Conservation (phyloP, 164 flowering plant species). For the Aristolochia californica region DNA sequence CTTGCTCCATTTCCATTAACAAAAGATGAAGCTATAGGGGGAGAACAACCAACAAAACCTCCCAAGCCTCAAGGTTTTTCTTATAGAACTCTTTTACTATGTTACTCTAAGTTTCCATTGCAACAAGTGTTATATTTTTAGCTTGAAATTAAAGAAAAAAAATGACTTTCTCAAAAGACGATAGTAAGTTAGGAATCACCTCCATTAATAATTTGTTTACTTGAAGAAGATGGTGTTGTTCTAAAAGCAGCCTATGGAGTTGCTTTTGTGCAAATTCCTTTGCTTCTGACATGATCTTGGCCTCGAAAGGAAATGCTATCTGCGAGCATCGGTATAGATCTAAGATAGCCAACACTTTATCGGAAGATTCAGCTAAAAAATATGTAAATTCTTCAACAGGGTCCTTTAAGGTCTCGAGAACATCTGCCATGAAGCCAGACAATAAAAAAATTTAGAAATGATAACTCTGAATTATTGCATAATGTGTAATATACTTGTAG, state of each 20-base stretch:
- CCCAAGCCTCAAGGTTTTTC: too few relatives aligned
- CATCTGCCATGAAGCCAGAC: conserved; percentile 1
- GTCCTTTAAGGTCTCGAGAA: not conserved
- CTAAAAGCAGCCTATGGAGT: not conserved
- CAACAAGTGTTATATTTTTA: too few relatives aligned
- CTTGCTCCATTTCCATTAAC: too few relatives aligned
- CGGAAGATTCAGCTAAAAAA: not conserved
- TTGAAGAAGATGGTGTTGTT: not conserved
- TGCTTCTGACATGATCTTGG: conserved; percentile 2
- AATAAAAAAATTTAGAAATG: not conserved
- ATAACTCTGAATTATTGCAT: too few relatives aligned
- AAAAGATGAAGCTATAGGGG: too few relatives aligned
- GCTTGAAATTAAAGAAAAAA: too few relatives aligned
- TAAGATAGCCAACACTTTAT: not conserved
- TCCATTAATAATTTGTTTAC: not conserved
- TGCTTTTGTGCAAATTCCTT: not conserved
- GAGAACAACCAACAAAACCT: too few relatives aligned
- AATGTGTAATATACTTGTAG: too few relatives aligned
- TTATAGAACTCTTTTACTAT: too few relatives aligned
- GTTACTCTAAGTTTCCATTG: too few relatives aligned
- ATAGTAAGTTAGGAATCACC: not conserved
- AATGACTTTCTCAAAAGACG: too few relatives aligned
- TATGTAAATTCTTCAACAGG: not conserved
- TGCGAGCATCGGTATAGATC: conserved; percentile 3
- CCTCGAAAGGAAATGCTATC: conserved; percentile 1